phyloP scores from a whole-genome alignment of 352 stramenopile genomes.

The Phytophthora colocasiae region DNA sequence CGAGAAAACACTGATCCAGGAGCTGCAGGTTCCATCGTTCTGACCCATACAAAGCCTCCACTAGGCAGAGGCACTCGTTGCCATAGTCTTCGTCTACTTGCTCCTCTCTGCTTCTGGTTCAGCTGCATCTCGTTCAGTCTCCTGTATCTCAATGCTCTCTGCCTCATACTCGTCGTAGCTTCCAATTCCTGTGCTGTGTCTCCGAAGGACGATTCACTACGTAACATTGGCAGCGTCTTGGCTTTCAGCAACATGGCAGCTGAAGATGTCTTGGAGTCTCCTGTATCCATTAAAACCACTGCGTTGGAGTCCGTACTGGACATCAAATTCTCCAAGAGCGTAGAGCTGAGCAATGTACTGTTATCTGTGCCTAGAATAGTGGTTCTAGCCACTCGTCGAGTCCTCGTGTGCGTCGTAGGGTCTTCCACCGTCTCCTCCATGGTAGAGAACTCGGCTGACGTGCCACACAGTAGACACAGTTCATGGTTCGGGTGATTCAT shows the following conservation, averaged over 20 bases:
- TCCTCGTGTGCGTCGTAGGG: conserved; percentile 14
- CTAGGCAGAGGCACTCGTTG: conserved; percentile 65
- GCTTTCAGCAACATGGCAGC: conserved; percentile 31
- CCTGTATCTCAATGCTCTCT: conserved; percentile 66
- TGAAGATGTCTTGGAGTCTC: conserved; percentile 12
- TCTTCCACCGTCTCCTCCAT: conserved; percentile 49
- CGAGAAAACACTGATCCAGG: conserved; percentile 30
- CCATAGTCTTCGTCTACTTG: conserved; percentile 59
- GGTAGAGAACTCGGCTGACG: conserved; percentile 60
- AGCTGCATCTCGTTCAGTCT: conserved; percentile 75
- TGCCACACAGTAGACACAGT: conserved; percentile 68
- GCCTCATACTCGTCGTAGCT: conserved; percentile 45
- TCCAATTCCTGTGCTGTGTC: conserved; percentile 37
- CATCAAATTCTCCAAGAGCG: conserved; percentile 35
- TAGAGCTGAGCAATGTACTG: conserved; percentile 37
- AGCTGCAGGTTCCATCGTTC: conserved; percentile 42
- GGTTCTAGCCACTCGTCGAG: conserved; percentile 30
- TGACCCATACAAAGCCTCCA: conserved; percentile 71
- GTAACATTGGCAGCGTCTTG: conserved; percentile 39
- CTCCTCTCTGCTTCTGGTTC: conserved; percentile 69
- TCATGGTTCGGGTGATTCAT: conserved; percentile 78
- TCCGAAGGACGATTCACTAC: conserved; percentile 30
- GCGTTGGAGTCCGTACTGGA: conserved; percentile 15
- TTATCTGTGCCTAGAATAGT: conserved; percentile 42
- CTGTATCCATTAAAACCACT: conserved; percentile 11